phyloP scores from a whole-genome alignment of 2,329 filamentous ascomycete genomes.

The Microcera coccophila region DNA sequence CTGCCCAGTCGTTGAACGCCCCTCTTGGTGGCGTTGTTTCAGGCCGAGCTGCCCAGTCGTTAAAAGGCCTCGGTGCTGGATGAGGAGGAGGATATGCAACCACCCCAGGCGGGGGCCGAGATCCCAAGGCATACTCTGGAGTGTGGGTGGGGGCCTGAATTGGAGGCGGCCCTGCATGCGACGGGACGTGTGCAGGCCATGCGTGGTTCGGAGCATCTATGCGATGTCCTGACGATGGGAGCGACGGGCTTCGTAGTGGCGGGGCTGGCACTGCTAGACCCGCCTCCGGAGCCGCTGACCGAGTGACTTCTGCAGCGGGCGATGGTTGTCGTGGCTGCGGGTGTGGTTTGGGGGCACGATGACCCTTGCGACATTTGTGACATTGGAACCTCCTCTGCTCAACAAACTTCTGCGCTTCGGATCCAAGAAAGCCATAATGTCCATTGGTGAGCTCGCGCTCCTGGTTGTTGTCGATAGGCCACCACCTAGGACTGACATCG shows the following conservation, averaged over 20 bases:
- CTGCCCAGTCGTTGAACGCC: slow-evolving; percentile 45
- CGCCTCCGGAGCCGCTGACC: slow-evolving; percentile 14
- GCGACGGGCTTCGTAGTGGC: slow-evolving; percentile 23
- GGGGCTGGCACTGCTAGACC: slow-evolving; percentile 18
- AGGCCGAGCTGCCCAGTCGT: slow-evolving; percentile 48
- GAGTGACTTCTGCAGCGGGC: slow-evolving; percentile 1
- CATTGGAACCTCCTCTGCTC: slow-evolving; percentile 65
- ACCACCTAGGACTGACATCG: slow-evolving; percentile 73
- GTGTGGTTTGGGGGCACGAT: slow-evolving; percentile 40
- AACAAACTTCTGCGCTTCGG: slow-evolving; percentile 57
- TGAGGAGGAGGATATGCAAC: slow-evolving; percentile 29
- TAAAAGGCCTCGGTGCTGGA: slow-evolving; percentile 28
- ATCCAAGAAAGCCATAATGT: slow-evolving; percentile 46
- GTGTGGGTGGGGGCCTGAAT: slow-evolving; percentile 10
- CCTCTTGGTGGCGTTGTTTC: no score
- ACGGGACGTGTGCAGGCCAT: slow-evolving; percentile 24
- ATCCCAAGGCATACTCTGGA: slow-evolving; percentile 25
- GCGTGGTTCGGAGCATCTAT: slow-evolving; percentile 15
- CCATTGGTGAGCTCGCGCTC: slow-evolving; percentile 52
- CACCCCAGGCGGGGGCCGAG: slow-evolving; percentile 24
- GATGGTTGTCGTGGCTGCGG: slow-evolving; percentile 16
- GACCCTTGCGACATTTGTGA: slow-evolving; percentile 65
- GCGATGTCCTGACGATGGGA: slow-evolving; percentile 21
- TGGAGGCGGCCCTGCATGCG: slow-evolving; percentile 21
- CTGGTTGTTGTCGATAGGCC: slow-evolving; percentile 52